Conservation (phyloP, 768 basidiomycete species). For the Asterophora lycoperdoides region DNA sequence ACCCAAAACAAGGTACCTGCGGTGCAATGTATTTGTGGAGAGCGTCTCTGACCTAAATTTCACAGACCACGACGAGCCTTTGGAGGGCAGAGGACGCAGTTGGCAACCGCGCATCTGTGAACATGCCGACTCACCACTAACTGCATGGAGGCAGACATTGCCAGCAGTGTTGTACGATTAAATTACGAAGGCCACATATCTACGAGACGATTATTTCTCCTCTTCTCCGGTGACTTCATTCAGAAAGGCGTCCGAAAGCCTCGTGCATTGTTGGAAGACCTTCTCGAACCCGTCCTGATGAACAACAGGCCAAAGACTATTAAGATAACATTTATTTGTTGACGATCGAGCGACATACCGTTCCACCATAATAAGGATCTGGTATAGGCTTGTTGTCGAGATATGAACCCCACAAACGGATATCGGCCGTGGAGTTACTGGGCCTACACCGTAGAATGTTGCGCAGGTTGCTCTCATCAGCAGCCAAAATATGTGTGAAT, state of each 20-base stretch:
- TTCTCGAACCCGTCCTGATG: slow-evolving; percentile 66
- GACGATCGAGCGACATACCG: slow-evolving; percentile 36
- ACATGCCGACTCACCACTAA: slow-evolving; percentile 81
- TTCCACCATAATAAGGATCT: slow-evolving; percentile 83
- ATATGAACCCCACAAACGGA: slow-evolving; percentile 81
- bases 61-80: slow-evolving; percentile 83
- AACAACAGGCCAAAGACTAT: neutral
- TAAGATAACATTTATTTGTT: neutral
- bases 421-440: slow-evolving; percentile 50
- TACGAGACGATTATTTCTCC: neutral
- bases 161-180: too few species aligned
- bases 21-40: neutral
- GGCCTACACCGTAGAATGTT: slow-evolving; percentile 52
- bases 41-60: slow-evolving; percentile 3
- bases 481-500: slow-evolving; percentile 84
- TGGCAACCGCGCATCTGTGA: slow-evolving; percentile 72
- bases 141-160: neutral
- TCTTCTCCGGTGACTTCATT: slow-evolving; percentile 48
- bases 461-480: slow-evolving; percentile 73
- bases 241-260: slow-evolving; percentile 74
- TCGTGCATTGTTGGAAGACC: slow-evolving; percentile 73
- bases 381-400: slow-evolving; percentile 64
- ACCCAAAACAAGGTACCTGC: slow-evolving; percentile 81
- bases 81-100: slow-evolving; percentile 89
- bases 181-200: too few species aligned